These are phyloP conservation scores for Umbellularia californica DNA, from an alignment of 164 flowering plant genomes.

Conservation along the genomic window DNA sequence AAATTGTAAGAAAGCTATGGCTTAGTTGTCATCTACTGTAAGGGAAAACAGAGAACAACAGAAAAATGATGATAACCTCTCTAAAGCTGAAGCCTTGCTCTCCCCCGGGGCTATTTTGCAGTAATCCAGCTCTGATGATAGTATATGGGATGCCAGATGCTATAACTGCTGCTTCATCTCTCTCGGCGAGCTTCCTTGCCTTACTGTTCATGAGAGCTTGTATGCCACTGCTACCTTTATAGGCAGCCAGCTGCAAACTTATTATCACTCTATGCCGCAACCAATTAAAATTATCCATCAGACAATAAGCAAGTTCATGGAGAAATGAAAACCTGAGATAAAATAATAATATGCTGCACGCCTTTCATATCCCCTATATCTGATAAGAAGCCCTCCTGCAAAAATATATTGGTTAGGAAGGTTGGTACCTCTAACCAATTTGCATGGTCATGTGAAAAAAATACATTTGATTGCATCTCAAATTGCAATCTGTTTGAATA, in stretches of 20 bases:
- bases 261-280: conserved; percentile 32
- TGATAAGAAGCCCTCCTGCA: conserved; percentile 75
- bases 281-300: background rate
- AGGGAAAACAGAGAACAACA: background rate
- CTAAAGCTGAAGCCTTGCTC: conserved; percentile 76
- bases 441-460: too few species aligned
- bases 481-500: too few species aligned
- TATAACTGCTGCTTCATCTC: conserved; percentile 55
- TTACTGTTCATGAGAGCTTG: conserved; percentile 70
- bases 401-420: background rate
- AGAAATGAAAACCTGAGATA: conserved; percentile 68
- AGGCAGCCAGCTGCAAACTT: conserved; percentile 83
- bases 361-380: conserved; percentile 50
- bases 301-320: background rate
- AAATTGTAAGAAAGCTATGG: too few species aligned
- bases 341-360: conserved; percentile 57
- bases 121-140: conserved; percentile 63
- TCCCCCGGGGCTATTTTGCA: conserved; percentile 68
- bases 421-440: too few species aligned
- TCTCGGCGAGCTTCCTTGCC: conserved; percentile 66
- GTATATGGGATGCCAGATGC: conserved; percentile 79
- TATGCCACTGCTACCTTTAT: conserved; percentile 65
- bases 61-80: conserved; percentile 42
- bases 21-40: too few species aligned
- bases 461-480: too few species aligned